These are phyloP conservation scores for Boechera divaricarpa DNA, from an alignment of 345 rosid species.

Conservation along the genomic window DNA sequence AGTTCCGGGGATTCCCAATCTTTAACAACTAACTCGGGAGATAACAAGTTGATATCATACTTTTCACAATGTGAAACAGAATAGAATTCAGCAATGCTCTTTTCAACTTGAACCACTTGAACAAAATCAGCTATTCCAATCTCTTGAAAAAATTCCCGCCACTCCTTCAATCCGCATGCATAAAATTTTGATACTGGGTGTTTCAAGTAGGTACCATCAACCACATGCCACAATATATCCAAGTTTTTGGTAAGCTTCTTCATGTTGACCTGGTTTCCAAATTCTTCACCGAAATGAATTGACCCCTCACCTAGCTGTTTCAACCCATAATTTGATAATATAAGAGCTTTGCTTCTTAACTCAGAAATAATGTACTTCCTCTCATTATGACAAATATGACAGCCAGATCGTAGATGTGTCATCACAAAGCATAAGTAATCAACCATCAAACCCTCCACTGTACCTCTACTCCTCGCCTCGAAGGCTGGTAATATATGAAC, in stretches of 20 bases:
- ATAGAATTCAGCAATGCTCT: slow-evolving; percentile 57
- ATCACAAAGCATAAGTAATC: slow-evolving; percentile 87
- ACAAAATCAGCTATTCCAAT: slow-evolving; percentile 87
- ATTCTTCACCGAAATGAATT: slow-evolving; percentile 74
- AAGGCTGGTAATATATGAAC: slow-evolving; percentile 77
- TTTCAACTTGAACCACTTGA: slow-evolving; percentile 74
- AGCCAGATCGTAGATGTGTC: slow-evolving; percentile 80
- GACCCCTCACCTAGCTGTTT: slow-evolving; percentile 59
- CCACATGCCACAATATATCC: slow-evolving; percentile 76
- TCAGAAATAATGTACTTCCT: slow-evolving; percentile 66
- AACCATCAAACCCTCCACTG: slow-evolving; percentile 54
- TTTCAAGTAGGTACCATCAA: slow-evolving; percentile 70
- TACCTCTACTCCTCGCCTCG: slow-evolving; percentile 47
- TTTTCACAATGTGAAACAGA: slow-evolving; percentile 40
- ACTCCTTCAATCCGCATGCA: slow-evolving; percentile 54
- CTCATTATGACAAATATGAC: slow-evolving; percentile 67
- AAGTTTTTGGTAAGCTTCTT: slow-evolving; percentile 55
- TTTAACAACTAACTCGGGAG: slow-evolving; percentile 50
- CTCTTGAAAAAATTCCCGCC: slow-evolving; percentile 84
- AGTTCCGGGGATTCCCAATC: slow-evolving; percentile 95
- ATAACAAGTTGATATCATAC: slow-evolving; percentile 46
- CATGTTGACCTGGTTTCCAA: slow-evolving; percentile 63
- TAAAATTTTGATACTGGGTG: slow-evolving; percentile 64
- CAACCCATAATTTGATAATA: slow-evolving; percentile 75
- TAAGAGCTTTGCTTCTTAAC: slow-evolving; percentile 64